Conservation (phyloP, 768 basidiomycete genomes). For the Leccinum imitatum region DNA sequence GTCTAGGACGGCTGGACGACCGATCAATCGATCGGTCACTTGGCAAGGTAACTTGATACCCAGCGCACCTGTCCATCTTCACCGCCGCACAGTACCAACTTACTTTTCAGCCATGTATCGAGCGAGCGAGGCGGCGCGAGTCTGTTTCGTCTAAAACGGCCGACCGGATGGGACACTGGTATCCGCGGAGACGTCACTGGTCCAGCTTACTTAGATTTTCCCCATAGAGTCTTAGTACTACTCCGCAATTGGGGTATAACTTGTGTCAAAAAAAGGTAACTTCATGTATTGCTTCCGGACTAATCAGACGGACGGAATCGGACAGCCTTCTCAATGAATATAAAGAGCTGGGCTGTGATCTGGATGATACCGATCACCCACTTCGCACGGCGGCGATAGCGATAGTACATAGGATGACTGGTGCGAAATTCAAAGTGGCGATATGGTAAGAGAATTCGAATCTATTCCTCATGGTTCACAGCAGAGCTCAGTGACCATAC, state of each 20-base stretch:
- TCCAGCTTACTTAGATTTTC: neutral
- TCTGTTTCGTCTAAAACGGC: no score
- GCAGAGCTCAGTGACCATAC: neutral
- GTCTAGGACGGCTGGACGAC: neutral
- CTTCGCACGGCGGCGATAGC: neutral
- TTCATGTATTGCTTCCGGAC: neutral
- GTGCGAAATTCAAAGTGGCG: neutral
- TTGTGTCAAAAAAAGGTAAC: neutral
- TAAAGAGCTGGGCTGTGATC: neutral
- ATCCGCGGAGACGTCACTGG: no score
- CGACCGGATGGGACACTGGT: no score
- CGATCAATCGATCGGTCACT: neutral
- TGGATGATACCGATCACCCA: neutral
- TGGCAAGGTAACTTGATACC: no score
- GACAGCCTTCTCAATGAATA: neutral
- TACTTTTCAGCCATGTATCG: no score
- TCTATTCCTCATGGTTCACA: neutral
- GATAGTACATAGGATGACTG: neutral
- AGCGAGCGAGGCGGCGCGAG: no score
- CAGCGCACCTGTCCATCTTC: no score
- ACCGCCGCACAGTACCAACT: no score
- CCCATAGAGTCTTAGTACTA: no score
- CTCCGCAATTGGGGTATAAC: no score
- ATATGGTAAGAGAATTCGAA: neutral
- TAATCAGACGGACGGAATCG: neutral